phyloP scores from a whole-genome alignment of 2,329 filamentous ascomycete genomes.

The Verruconis gallopava region DNA sequence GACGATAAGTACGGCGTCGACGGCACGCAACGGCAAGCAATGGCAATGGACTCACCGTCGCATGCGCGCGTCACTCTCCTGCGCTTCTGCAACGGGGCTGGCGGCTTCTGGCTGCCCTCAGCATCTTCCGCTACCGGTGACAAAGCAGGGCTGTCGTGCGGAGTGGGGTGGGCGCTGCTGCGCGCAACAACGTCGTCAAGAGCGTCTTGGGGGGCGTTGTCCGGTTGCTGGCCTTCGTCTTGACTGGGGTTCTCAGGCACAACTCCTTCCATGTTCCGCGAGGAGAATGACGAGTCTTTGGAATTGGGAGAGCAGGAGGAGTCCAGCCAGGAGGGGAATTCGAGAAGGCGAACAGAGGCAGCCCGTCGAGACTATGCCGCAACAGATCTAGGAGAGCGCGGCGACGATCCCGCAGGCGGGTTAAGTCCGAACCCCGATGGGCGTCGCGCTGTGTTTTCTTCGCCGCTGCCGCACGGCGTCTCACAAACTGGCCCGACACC shows the following conservation, averaged over 20 bases:
- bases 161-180: neutral
- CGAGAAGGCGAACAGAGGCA: no score
- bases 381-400: no score
- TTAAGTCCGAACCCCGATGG: no score
- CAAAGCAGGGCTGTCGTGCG: constrained; percentile 2
- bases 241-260: neutral
- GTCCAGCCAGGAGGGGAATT: no score
- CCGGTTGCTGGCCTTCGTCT: neutral
- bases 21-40: no score
- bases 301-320: neutral
- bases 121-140: constrained; percentile 4
- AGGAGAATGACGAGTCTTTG: neutral
- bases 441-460: no score
- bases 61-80: constrained; percentile 32
- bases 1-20: constrained; percentile 9
- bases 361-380: no score
- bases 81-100: constrained; percentile 27
- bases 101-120: constrained; percentile 14
- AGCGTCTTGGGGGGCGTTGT: neutral
- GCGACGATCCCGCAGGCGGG: no score
- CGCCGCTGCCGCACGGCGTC: no score
- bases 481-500: no score
- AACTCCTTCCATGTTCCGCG: neutral
- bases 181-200: neutral
- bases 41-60: no score